Conservation (phyloP, 805 yeast genomes). For the Jamesozyma jinghongensis region DNA sequence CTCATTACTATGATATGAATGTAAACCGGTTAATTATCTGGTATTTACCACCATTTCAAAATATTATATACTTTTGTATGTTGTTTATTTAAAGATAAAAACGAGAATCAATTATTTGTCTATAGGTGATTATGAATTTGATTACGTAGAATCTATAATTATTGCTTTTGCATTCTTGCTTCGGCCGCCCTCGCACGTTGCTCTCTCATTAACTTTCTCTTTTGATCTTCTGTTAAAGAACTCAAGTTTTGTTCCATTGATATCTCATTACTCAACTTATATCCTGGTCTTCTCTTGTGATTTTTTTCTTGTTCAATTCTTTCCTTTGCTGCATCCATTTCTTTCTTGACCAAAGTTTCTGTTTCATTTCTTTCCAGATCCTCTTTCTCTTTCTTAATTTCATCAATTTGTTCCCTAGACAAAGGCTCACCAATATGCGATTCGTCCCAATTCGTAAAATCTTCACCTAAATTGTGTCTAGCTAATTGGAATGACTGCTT, state of each 20-base stretch:
- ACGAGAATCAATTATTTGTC: too few species aligned
- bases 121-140: too few species aligned
- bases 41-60: too few species aligned
- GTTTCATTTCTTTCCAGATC: slow-evolving; percentile 34
- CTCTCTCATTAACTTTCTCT: slow-evolving; percentile 76
- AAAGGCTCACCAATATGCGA: slow-evolving; percentile 59
- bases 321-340: slow-evolving; percentile 24
- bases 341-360: slow-evolving; percentile 24
- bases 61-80: too few species aligned
- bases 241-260: slow-evolving; percentile 37
- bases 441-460: slow-evolving; percentile 55
- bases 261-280: slow-evolving; percentile 17
- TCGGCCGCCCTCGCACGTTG: slow-evolving; percentile 96
- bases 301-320: slow-evolving; percentile 13
- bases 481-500: slow-evolving; percentile 57
- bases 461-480: slow-evolving; percentile 61
- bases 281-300: slow-evolving; percentile 33
- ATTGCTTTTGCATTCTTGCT: slow-evolving; percentile 44
- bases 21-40: too few species aligned
- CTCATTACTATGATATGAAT: too few species aligned
- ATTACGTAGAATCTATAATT: too few species aligned
- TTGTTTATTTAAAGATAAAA: too few species aligned
- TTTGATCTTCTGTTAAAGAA: slow-evolving; percentile 66
- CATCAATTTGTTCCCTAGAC: slow-evolving; percentile 46
- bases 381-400: slow-evolving; percentile 31